Conservation (phyloP, 1,284 basidiomycete species). For the Apiotrichum montevideense region DNA sequence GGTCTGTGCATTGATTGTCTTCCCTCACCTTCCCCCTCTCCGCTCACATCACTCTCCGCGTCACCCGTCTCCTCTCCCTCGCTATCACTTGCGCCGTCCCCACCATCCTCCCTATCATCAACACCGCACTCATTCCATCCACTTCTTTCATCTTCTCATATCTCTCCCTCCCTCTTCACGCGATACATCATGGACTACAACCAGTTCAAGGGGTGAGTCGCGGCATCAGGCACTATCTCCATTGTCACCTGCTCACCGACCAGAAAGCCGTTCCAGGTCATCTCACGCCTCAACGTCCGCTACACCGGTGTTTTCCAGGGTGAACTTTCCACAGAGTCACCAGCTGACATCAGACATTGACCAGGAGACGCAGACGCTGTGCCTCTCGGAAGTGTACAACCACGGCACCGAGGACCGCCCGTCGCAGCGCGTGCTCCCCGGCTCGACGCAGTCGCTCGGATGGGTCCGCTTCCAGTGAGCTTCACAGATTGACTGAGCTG, state of each 20-base stretch:
- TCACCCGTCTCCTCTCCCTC: background rate
- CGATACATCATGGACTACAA: constrained; percentile 32
- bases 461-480: constrained; percentile 73
- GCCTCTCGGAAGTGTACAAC: constrained; percentile 42
- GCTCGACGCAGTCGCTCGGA: constrained; percentile 30
- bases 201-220: constrained; percentile 34
- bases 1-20: too few relatives aligned
- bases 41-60: too few relatives aligned
- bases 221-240: background rate
- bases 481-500: background rate
- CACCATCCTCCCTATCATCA: background rate
- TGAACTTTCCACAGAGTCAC: background rate
- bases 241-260: background rate
- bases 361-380: constrained; percentile 42
- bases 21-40: too few relatives aligned
- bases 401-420: constrained; percentile 44
- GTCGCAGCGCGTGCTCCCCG: constrained; percentile 27
- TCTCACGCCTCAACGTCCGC: constrained; percentile 41
- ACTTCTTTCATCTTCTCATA: background rate
- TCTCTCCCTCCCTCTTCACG: background rate
- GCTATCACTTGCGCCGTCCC: background rate
- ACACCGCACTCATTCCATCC: background rate
- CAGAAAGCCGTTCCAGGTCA: constrained; percentile 44
- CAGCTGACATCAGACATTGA: constrained; percentile 25
- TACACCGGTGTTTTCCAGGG: constrained; percentile 43